Base-by-base conservation (phyloP, 2,329 filamentous ascomycete genomes). In the Graphiopsis chlorocephala region DNA sequence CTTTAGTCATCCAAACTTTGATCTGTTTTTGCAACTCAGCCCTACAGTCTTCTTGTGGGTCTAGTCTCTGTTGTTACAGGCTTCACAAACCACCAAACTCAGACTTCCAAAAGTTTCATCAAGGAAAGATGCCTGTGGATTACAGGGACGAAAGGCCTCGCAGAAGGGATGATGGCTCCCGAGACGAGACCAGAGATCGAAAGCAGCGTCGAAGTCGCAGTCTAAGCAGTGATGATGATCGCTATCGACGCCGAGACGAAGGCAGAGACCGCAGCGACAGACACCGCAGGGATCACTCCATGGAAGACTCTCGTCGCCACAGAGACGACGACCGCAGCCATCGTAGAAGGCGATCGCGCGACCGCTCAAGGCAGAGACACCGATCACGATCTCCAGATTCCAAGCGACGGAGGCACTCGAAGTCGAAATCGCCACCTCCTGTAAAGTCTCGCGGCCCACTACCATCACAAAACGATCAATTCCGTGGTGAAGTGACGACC, bases 391-490 rank as follows among this genome's bases (percentile, higher is more conserved):
- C 71, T 17, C 73, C 71, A 10, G 65, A 66, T 25, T 12, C 68
- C 48, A 80, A 78, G 64, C 76, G 75, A 61, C 72, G 70, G 50
- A 74, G 73, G 52, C 73, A 70, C 33, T 74, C 74, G 17, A 71
- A 71, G 15, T 64, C 62, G 17, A 59, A 50, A 14, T 64, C 62
- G 35, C 62, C 79, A 58, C 77, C 82, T 68, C 71, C 77, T 42
- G 73, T 77, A 29, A 75, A 78, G 68, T 73, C 78, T 48, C 75
- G 79, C 65, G 77, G 77, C 61, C 76, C 81, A 56, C 76, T 81
- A 38, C 80, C 79, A 63, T 79, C 78, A 47, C 82, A 83, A 73
- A 78, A 77, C 57, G 76, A 81, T 10, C 79, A 79, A 28, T 83
- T 81, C 73, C 71, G 66, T 7, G 71, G 70, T 29, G 69, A 69